A percentile compares a stretch with the other conserved stretches of the same genome.
Conservation (phyloP, 345 rosid species). For the Conringia planisiliqua region DNA sequence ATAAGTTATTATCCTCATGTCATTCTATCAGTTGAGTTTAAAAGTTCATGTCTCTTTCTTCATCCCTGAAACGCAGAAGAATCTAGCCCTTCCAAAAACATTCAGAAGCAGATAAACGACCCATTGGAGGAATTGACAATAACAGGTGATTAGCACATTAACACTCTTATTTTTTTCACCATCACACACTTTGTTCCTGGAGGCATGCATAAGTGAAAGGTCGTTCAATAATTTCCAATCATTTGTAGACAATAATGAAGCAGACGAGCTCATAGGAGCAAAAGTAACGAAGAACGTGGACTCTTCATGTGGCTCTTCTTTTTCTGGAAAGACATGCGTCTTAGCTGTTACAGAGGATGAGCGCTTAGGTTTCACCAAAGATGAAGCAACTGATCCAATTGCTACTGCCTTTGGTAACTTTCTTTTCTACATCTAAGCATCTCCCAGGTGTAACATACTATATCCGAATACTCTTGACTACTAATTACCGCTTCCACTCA, state of each 20-base stretch:
- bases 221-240: background rate
- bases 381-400: background rate
- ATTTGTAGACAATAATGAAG: background rate
- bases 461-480: background rate
- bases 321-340: background rate
- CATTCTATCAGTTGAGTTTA: background rate
- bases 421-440: background rate
- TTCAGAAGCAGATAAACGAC: background rate
- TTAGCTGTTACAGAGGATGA: background rate
- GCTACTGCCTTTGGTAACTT: conserved; percentile 9
- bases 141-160: conserved; percentile 8
- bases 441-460: background rate
- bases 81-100: background rate
- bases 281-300: background rate
- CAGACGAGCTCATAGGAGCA: background rate
- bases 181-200: background rate
- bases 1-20: background rate
- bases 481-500: background rate
- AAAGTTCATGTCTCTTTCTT: background rate
- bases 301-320: background rate
- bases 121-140: background rate
- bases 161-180: background rate
- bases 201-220: background rate
- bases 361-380: background rate
- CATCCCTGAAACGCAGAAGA: background rate